Percentiles rank a stretch among this genome's conserved stretches.
Evolutionary conservation across 148 eudicot species (phyloP).

Genomic region (Dianthus caryophyllus): DNA sequence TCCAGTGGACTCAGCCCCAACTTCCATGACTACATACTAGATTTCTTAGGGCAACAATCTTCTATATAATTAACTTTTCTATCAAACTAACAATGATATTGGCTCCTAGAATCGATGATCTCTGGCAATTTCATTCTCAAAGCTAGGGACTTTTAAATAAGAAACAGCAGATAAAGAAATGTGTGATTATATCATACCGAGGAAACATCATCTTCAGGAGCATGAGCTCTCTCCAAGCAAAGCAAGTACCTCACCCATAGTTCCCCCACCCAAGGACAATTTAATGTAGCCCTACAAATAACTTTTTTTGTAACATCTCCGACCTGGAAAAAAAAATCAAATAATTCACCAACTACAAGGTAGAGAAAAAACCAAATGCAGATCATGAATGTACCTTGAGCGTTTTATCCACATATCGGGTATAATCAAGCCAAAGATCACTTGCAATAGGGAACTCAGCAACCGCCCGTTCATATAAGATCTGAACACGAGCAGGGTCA

Average conservation of each 20-base stretch:
- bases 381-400: conserved; percentile 54
- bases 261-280: conserved; percentile 93
- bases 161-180: not conserved
- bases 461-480: conserved; percentile 83
- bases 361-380: conserved; percentile 7
- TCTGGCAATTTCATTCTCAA: not conserved
- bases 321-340: conserved; percentile 35
- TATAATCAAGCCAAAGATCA: conserved; percentile 90
- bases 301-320: conserved; percentile 48
- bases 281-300: conserved; percentile 66
- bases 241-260: conserved; percentile 85
- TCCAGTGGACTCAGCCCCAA: too few species aligned
- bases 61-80: too few species aligned
- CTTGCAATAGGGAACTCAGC: conserved; percentile 68
- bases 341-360: conserved; percentile 7
- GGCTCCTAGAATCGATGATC: conserved; percentile 2
- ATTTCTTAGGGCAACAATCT: too few species aligned
- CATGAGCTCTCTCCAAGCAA: conserved; percentile 69
- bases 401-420: conserved; percentile 73
- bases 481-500: conserved; percentile 85
- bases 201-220: conserved; percentile 71
- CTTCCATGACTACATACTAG: too few species aligned
- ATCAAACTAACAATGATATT: too few species aligned
- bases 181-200: conserved; percentile 38
- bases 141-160: not conserved